These are phyloP conservation scores for Sisymbrium irio DNA, from an alignment of 345 rosid genomes.

Conservation along the genomic window DNA sequence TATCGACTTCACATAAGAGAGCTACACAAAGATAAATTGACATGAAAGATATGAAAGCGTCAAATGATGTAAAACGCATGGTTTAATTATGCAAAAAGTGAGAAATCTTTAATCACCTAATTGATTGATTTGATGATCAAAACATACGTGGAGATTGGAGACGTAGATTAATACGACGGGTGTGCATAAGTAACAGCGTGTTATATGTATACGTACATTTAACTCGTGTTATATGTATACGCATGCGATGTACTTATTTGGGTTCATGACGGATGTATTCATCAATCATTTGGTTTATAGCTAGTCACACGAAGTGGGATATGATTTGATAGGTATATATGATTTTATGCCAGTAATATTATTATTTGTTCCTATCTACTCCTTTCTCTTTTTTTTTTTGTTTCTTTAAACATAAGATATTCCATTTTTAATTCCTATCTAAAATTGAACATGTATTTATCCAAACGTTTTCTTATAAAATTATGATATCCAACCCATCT, in stretches of 20 bases:
- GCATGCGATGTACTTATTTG: background rate
- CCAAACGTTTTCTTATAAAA: background rate
- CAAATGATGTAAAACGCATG: background rate
- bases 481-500: background rate
- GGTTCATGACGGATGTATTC: slow-evolving; percentile 15
- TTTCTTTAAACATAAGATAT: background rate
- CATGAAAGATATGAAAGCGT: background rate
- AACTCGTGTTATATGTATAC: background rate
- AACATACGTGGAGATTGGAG: slow-evolving; percentile 13
- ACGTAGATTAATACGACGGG: background rate
- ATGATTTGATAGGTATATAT: slow-evolving; percentile 24
- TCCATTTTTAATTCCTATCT: background rate
- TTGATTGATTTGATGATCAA: background rate
- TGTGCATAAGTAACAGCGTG: background rate
- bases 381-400: background rate
- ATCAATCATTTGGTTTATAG: slow-evolving; percentile 30
- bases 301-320: slow-evolving; percentile 16
- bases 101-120: background rate
- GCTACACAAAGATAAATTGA: background rate
- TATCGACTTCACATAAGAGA: background rate
- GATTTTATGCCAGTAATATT: slow-evolving; percentile 22
- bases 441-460: background rate
- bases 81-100: background rate
- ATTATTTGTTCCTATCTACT: slow-evolving; percentile 6
- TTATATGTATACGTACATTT: background rate